phyloP scores from a whole-genome alignment of 768 basidiomycete species.

The Rhodosporidiobolus sp. region DNA sequence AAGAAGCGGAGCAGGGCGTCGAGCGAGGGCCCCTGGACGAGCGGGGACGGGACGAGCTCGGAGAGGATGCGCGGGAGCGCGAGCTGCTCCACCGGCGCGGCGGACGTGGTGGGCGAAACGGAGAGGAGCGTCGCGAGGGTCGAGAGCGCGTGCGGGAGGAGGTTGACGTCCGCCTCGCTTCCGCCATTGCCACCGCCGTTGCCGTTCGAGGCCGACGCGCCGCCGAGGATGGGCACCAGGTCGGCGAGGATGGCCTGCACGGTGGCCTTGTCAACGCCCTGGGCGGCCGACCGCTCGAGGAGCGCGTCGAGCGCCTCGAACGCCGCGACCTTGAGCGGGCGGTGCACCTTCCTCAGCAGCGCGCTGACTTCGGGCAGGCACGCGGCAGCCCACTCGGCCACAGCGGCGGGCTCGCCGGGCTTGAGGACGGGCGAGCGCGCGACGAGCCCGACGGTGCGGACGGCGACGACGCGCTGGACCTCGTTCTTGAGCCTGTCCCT shows the following conservation, averaged over 20 bases:
- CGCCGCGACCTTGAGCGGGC: slow-evolving; percentile 60
- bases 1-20: slow-evolving; percentile 83
- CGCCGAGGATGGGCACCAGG: slow-evolving; percentile 70
- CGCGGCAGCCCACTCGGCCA: slow-evolving; percentile 67
- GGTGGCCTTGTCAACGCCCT: slow-evolving; percentile 57
- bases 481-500: slow-evolving; percentile 47
- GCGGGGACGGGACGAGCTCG: slow-evolving; percentile 69
- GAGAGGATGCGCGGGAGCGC: slow-evolving; percentile 46
- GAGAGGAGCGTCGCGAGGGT: slow-evolving; percentile 58
- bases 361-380: slow-evolving; percentile 73
- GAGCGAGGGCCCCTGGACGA: slow-evolving; percentile 70
- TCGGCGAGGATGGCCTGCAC: slow-evolving; percentile 66
- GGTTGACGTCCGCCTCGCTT: slow-evolving; percentile 47
- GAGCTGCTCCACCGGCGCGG: slow-evolving; percentile 41
- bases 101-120: slow-evolving; percentile 38
- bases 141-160: slow-evolving; percentile 51
- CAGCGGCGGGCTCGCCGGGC: slow-evolving; percentile 22
- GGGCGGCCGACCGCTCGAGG: slow-evolving; percentile 32
- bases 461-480: slow-evolving; percentile 51
- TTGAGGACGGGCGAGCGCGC: slow-evolving; percentile 36
- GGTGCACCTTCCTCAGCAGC: slow-evolving; percentile 72
- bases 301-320: slow-evolving; percentile 33
- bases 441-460: slow-evolving; percentile 73
- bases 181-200: neutral
- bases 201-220: slow-evolving; percentile 54